These are phyloP conservation scores for Periglandula ipomoeae DNA, from an alignment of 2,329 filamentous ascomycete genomes.

Conservation along the genomic window DNA sequence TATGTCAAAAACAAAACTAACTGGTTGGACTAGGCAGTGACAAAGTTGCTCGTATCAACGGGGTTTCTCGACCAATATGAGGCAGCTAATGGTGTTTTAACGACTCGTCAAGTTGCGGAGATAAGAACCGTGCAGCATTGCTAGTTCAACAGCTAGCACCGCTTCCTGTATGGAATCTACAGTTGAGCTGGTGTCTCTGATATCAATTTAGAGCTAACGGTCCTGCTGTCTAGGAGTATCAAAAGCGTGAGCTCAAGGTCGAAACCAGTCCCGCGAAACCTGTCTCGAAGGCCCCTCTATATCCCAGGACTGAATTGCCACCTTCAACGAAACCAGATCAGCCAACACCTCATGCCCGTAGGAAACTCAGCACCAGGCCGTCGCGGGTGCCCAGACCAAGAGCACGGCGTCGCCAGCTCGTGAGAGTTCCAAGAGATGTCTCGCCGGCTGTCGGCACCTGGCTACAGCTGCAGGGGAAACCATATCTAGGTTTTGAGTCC, in stretches of 20 bases:
- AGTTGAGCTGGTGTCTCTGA: too few species aligned
- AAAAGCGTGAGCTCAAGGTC: neutral
- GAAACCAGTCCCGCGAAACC: neutral
- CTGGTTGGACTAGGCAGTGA: too few species aligned
- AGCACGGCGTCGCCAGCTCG: neutral
- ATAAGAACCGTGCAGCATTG: slow-evolving; percentile 11
- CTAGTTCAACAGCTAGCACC: slow-evolving; percentile 14
- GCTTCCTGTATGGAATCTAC: slow-evolving; percentile 15
- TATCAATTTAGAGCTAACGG: neutral
- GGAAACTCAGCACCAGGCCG: neutral
- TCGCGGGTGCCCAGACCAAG: neutral
- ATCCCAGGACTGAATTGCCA: neutral
- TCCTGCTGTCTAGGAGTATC: neutral
- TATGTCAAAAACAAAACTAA: too few species aligned
- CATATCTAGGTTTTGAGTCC: slow-evolving; percentile 17
- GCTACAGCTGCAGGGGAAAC: slow-evolving; percentile 10
- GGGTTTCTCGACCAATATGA: slow-evolving; percentile 16
- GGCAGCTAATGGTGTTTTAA: slow-evolving; percentile 13
- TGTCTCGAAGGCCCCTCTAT: neutral
- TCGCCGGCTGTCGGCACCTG: slow-evolving; percentile 1
- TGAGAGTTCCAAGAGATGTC: neutral
- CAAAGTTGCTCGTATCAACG: slow-evolving; percentile 14
- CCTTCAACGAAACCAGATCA: neutral
- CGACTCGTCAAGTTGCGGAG: slow-evolving; percentile 11
- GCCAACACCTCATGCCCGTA: neutral